Percentiles rank a stretch among this genome's conserved stretches.
phyloP scores from a whole-genome alignment of 2,329 filamentous ascomycete species.

The Colletotrichum nymphaeae region DNA sequence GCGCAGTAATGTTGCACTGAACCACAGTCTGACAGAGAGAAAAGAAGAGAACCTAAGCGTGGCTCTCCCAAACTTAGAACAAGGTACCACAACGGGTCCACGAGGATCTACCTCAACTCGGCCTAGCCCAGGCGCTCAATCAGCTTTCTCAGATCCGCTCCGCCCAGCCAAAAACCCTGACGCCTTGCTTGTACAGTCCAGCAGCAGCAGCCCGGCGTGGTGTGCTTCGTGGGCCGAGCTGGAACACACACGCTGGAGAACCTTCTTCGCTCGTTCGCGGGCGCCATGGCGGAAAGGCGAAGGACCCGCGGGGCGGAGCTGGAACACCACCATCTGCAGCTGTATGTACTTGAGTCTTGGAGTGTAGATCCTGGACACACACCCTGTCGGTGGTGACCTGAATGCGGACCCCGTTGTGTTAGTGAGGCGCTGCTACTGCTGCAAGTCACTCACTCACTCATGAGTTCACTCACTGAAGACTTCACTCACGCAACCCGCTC shows the following conservation, averaged over 20 bases:
- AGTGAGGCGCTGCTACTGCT: neutral
- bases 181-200: neutral
- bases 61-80: neutral
- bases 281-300: neutral
- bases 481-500: neutral
- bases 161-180: neutral
- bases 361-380: neutral
- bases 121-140: neutral
- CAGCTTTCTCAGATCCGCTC: neutral
- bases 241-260: neutral
- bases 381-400: neutral
- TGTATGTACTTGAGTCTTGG: no score
- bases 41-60: neutral
- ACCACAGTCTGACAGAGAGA: neutral
- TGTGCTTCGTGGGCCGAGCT: no score
- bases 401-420: neutral
- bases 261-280: neutral
- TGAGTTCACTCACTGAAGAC: no score
- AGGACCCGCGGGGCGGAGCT: slow-evolving; percentile 24
- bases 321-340: neutral
- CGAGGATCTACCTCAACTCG: neutral
- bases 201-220: no score
- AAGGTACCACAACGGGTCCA: neutral
- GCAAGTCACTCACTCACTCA: no score
- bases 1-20: neutral